phyloP scores from a whole-genome alignment of 2,329 filamentous ascomycete genomes.

The Lachnellula suecica region DNA sequence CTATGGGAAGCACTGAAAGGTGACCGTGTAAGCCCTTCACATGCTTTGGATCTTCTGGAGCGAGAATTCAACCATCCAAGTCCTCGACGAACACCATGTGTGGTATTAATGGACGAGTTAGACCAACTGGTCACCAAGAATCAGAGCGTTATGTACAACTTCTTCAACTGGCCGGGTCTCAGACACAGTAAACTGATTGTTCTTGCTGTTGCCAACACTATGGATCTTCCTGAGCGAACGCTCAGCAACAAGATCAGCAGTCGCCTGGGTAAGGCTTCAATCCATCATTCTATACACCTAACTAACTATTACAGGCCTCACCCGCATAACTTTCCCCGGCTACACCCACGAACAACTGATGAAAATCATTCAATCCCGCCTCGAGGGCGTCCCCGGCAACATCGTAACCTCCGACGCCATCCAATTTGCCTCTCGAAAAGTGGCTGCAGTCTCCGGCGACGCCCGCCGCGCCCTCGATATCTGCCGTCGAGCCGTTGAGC shows the following conservation, averaged over 20 bases:
- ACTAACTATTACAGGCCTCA: constrained; percentile 56
- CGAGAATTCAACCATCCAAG: constrained; percentile 90
- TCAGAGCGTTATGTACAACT: constrained; percentile 99
- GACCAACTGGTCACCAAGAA: constrained; percentile 98
- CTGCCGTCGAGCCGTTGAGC: constrained; percentile 89
- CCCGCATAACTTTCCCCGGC: constrained; percentile 92
- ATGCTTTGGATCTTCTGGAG: constrained; percentile 88
- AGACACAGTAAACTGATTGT: constrained; percentile 92
- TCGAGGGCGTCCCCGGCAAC: constrained; percentile 82
- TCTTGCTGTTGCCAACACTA: constrained; percentile 95
- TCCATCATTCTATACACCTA: not conserved
- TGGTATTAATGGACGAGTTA: constrained; percentile 97
- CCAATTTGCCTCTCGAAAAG: constrained; percentile 94
- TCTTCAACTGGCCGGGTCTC: constrained; percentile 97
- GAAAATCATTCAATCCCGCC: constrained; percentile 93
- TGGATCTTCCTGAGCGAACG: constrained; percentile 95
- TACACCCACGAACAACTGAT: constrained; percentile 98
- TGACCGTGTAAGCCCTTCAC: constrained; percentile 86
- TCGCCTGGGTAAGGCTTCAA: constrained; percentile 56
- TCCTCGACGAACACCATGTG: constrained; percentile 87
- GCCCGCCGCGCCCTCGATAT: constrained; percentile 92
- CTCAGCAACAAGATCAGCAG: constrained; percentile 98
- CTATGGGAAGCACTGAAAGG: constrained; percentile 96
- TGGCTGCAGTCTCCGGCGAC: constrained; percentile 93
- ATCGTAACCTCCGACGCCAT: constrained; percentile 92